phyloP scores from a whole-genome alignment of 2,329 filamentous ascomycete genomes.

The Ascochyta viciae-villosae region DNA sequence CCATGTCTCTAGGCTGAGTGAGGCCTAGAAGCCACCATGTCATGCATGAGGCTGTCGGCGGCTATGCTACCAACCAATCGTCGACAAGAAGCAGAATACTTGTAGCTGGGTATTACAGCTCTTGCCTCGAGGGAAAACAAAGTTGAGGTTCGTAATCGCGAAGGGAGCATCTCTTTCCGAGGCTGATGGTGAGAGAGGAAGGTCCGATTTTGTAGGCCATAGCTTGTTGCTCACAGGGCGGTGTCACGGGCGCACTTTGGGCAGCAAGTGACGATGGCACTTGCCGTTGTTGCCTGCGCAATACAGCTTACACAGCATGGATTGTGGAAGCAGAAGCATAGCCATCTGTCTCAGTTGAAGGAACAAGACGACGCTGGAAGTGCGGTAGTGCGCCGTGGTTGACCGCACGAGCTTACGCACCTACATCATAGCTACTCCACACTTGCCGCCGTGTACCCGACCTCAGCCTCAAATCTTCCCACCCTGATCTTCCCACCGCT shows the following conservation, averaged over 20 bases:
- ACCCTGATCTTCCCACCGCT: neutral
- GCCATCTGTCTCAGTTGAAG: neutral
- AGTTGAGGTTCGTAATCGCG: neutral
- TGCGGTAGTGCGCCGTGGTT: conserved; percentile 17
- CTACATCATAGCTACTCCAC: conserved; percentile 27
- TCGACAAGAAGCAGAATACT: neutral
- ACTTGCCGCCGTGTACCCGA: conserved; percentile 26
- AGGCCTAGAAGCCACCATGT: neutral
- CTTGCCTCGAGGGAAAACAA: neutral
- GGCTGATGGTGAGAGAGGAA: neutral
- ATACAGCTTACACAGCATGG: neutral
- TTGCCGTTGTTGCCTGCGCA: neutral
- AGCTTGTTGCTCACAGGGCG: conserved; percentile 1
- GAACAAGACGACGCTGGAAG: conserved; percentile 14
- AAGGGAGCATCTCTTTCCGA: neutral
- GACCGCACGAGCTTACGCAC: conserved; percentile 18
- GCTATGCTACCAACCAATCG: conserved; percentile 1
- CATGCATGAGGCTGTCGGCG: neutral
- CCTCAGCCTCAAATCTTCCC: conserved; percentile 23
- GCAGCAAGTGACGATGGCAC: neutral
- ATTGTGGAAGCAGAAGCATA: neutral
- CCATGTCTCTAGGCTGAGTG: neutral
- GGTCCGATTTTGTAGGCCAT: neutral
- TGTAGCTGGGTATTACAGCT: neutral
- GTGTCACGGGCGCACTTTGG: neutral